Evolutionary conservation across 345 rosid species (phyloP).

Genomic region (Euclidium syriacum): DNA sequence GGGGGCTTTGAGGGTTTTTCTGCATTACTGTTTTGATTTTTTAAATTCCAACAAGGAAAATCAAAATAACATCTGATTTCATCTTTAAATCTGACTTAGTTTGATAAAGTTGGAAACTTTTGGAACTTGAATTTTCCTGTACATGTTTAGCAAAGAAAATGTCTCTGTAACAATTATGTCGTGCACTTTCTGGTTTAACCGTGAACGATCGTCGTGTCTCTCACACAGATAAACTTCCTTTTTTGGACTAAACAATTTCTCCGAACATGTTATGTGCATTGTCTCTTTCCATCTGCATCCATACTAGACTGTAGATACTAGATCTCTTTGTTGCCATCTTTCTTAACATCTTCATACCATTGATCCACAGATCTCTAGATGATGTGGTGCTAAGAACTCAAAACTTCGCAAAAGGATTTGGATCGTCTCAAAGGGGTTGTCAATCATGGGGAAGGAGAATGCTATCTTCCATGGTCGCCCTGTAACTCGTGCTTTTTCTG

Average conservation of each 20-base stretch:
- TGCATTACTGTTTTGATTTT: background rate
- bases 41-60: background rate
- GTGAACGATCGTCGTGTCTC: background rate
- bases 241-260: slow-evolving; percentile 14
- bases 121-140: background rate
- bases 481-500: slow-evolving; percentile 68
- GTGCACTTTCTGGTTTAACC: background rate
- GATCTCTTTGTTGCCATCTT: background rate
- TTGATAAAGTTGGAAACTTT: slow-evolving; percentile 6
- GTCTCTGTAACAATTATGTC: background rate
- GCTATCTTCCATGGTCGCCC: slow-evolving; percentile 38
- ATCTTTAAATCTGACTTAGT: slow-evolving; percentile 3
- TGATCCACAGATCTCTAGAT: slow-evolving; percentile 12
- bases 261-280: slow-evolving; percentile 8
- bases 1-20: slow-evolving; percentile 7
- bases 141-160: background rate
- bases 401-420: slow-evolving; percentile 1
- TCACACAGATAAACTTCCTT: background rate
- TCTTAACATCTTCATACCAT: background rate
- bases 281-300: background rate
- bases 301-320: background rate
- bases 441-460: slow-evolving; percentile 55
- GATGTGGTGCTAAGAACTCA: slow-evolving; percentile 1
- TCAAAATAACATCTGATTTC: background rate
- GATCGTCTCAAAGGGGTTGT: slow-evolving; percentile 33